phyloP scores from a whole-genome alignment of 2,329 filamentous ascomycete species.

The Xylariomycetidae sp. region DNA sequence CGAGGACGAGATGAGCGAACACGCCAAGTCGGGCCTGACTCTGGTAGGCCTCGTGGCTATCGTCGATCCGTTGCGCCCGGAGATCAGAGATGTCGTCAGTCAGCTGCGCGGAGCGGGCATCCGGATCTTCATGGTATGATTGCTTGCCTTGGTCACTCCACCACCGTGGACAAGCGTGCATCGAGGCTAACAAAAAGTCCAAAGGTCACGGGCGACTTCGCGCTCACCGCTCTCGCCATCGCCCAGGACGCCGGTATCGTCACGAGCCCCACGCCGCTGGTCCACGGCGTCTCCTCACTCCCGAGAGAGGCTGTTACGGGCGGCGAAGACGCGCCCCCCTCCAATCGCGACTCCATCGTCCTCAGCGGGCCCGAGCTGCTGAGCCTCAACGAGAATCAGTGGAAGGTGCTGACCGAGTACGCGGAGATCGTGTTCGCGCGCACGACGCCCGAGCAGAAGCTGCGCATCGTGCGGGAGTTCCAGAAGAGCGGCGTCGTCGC shows the following conservation, averaged over 20 bases:
- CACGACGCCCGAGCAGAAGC: constrained; percentile 74
- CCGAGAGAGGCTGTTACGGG: constrained; percentile 26
- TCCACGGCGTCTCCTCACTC: constrained; percentile 53
- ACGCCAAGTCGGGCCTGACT: constrained; percentile 59
- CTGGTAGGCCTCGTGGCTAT: constrained; percentile 74
- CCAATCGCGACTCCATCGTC: constrained; percentile 48
- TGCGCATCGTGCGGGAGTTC: constrained; percentile 73
- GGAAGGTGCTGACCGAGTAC: constrained; percentile 61
- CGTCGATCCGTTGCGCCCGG: constrained; percentile 71
- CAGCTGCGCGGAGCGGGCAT: constrained; percentile 67
- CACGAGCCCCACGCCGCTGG: constrained; percentile 40
- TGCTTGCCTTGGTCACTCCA: background rate
- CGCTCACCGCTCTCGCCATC: constrained; percentile 69
- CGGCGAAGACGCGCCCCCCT: constrained; percentile 17
- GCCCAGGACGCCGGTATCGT: constrained; percentile 69
- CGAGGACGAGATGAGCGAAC: constrained; percentile 53
- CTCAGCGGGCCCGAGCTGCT: constrained; percentile 63
- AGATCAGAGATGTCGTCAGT: constrained; percentile 63
- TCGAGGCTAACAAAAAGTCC: constrained; percentile 2
- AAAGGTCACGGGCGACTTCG: constrained; percentile 70
- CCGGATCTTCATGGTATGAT: constrained; percentile 66
- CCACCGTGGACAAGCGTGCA: background rate
- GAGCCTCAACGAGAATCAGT: constrained; percentile 61
- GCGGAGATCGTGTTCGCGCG: constrained; percentile 72
- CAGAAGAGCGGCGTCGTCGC: constrained; percentile 64